These are phyloP conservation scores for Hibiscus mutabilis DNA, from an alignment of 345 rosid species.

Conservation along the genomic window DNA sequence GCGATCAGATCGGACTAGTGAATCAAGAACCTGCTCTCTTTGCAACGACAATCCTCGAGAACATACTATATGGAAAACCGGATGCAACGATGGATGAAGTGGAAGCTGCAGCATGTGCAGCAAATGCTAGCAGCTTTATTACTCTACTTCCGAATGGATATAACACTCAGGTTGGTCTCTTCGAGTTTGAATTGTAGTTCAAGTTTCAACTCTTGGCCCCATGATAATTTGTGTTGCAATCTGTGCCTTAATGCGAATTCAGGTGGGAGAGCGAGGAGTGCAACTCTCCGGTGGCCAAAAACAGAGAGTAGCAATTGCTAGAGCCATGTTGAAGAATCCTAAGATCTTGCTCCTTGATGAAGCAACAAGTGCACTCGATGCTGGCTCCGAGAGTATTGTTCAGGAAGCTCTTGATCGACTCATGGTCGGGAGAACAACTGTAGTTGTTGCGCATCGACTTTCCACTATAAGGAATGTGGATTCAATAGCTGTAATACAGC, in stretches of 20 bases:
- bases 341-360: conserved; percentile 94
- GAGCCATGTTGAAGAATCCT: conserved; percentile 95
- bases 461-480: conserved; percentile 93
- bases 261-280: conserved; percentile 98
- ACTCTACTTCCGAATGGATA: conserved; percentile 89
- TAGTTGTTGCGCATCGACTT: conserved; percentile 94
- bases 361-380: conserved; percentile 99
- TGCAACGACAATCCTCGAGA: conserved; percentile 89
- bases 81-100: conserved; percentile 87
- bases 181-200: neutral
- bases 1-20: conserved; percentile 91
- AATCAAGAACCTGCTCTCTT: conserved; percentile 99
- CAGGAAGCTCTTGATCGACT: conserved; percentile 97
- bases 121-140: conserved; percentile 90
- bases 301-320: conserved; percentile 93
- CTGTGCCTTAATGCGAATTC: conserved; percentile 5
- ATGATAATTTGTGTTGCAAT: neutral
- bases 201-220: neutral
- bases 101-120: conserved; percentile 87
- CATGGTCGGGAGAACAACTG: conserved; percentile 96
- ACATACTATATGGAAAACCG: conserved; percentile 85
- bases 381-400: conserved; percentile 94
- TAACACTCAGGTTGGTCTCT: conserved; percentile 68
- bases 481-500: conserved; percentile 90
- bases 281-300: conserved; percentile 98